A percentile compares a stretch with the other conserved stretches of the same genome.
Conservation (phyloP, 495 filamentous ascomycete genomes). For the Podospora comata region DNA sequence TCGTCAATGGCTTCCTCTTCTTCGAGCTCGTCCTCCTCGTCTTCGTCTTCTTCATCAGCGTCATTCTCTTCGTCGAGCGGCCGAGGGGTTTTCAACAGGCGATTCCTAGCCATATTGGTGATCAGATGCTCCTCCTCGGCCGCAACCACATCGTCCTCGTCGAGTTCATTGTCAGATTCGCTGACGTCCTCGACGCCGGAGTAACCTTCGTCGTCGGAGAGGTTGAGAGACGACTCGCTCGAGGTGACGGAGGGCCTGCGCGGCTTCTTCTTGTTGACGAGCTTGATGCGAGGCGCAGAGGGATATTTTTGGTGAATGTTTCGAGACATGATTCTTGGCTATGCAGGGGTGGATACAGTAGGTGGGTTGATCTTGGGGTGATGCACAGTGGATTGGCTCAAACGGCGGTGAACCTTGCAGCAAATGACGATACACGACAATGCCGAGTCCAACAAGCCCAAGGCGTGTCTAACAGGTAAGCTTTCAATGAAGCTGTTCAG, state of each 20-base stretch:
- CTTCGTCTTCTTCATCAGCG: conserved; percentile 34
- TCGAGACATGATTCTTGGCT: conserved; percentile 45
- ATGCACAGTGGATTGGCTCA: conserved; percentile 25
- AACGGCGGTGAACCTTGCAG: conserved; percentile 40
- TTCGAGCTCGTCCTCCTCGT: conserved; percentile 35
- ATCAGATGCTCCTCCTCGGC: conserved; percentile 72
- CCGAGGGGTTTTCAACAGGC: conserved; percentile 40
- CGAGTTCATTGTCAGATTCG: conserved; percentile 64
- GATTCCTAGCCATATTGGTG: conserved; percentile 34
- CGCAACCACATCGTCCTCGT: conserved; percentile 68
- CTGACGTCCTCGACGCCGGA: conserved; percentile 73
- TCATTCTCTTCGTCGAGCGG: conserved; percentile 36
- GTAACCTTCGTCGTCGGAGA: conserved; percentile 66
- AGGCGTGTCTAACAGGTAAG: not conserved
- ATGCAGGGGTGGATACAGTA: conserved; percentile 27
- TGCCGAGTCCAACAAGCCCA: not conserved
- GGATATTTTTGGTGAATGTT: conserved; percentile 51
- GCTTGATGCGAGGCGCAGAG: conserved; percentile 30
- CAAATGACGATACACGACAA: conserved; percentile 8
- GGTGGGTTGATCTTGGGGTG: not conserved
- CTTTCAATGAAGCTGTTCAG: not conserved
- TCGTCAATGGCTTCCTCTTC: conserved; percentile 42
- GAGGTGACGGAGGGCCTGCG: conserved; percentile 38
- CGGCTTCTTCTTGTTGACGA: conserved; percentile 22
- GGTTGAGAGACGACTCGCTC: conserved; percentile 43